Conservation (phyloP, 768 basidiomycete genomes). For the Xerocomellus amylosporus region DNA sequence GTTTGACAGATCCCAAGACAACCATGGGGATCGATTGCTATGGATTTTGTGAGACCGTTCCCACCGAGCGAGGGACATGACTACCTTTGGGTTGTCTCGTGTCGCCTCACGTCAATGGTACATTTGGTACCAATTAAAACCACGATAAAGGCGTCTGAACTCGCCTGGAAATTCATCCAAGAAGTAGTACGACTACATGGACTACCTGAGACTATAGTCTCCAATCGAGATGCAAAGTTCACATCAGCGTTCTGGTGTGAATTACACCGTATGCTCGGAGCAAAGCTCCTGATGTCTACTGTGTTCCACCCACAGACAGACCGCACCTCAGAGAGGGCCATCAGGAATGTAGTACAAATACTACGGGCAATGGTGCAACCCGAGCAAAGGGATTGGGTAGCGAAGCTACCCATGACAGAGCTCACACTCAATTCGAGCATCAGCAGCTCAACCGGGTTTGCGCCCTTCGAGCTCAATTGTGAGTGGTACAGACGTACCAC, state of each 20-base stretch:
- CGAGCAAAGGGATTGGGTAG: conserved; percentile 23
- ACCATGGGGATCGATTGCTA: too few species aligned
- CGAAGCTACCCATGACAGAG: conserved; percentile 1
- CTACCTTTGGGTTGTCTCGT: too few species aligned
- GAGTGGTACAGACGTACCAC: too few species aligned
- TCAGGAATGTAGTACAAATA: conserved; percentile 6
- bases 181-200: too few species aligned
- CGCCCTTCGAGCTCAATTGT: not conserved
- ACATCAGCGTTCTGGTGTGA: conserved; percentile 26
- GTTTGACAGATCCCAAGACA: too few species aligned
- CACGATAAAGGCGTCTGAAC: too few species aligned
- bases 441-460: not conserved
- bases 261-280: conserved; percentile 10
- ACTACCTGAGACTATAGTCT: not conserved
- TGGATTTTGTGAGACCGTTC: too few species aligned
- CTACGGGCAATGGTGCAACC: not conserved
- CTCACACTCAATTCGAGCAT: conserved; percentile 5
- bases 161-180: too few species aligned
- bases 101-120: too few species aligned
- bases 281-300: not conserved
- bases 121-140: too few species aligned
- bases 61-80: too few species aligned
- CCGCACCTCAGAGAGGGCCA: conserved; percentile 11
- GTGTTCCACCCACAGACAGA: conserved; percentile 7
- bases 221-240: conserved; percentile 31